These are phyloP conservation scores for Suillus sp. DNA, from an alignment of 768 basidiomycete genomes.

Conservation along the genomic window DNA sequence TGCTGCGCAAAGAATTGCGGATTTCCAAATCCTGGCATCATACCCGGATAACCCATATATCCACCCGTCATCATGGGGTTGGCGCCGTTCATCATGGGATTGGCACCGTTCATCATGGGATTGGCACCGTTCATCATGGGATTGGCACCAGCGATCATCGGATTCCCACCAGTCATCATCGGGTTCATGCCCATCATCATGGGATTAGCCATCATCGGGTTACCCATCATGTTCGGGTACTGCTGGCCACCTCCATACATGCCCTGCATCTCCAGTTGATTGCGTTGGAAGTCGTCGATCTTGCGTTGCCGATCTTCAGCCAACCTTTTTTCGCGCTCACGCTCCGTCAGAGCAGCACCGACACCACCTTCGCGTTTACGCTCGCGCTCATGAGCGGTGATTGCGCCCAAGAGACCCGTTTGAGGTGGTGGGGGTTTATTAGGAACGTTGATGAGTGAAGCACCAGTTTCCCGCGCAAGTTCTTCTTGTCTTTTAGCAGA, in stretches of 20 bases:
- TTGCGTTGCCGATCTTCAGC: slow-evolving; percentile 93
- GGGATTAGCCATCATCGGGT: slow-evolving; percentile 76
- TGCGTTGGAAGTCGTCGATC: slow-evolving; percentile 86
- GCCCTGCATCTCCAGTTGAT: slow-evolving; percentile 89
- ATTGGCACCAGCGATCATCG: slow-evolving; percentile 51
- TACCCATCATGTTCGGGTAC: slow-evolving; percentile 45
- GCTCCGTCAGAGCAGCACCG: slow-evolving; percentile 91
- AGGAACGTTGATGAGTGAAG: slow-evolving; percentile 93
- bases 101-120: slow-evolving; percentile 50
- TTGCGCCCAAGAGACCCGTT: slow-evolving; percentile 92
- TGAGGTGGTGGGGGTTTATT: slow-evolving; percentile 94
- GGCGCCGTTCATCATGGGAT: slow-evolving; percentile 48
- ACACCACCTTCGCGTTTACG: slow-evolving; percentile 94
- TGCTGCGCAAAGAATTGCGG: slow-evolving; percentile 88
- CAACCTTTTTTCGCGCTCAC: slow-evolving; percentile 88
- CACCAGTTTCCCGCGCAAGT: slow-evolving; percentile 87
- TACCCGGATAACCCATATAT: slow-evolving; percentile 43
- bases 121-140: slow-evolving; percentile 55
- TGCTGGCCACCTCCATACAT: slow-evolving; percentile 63
- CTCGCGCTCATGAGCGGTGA: slow-evolving; percentile 93
- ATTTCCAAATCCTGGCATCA: slow-evolving; percentile 48
- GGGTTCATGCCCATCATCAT: slow-evolving; percentile 63
- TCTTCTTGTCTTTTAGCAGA: slow-evolving; percentile 97
- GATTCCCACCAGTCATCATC: slow-evolving; percentile 56
- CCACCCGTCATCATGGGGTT: slow-evolving; percentile 57